Evolutionary conservation across 148 eudicot genomes (phyloP), one percentile per base, ranked within the genome.

Genomic region (Polygonum aviculare): DNA sequence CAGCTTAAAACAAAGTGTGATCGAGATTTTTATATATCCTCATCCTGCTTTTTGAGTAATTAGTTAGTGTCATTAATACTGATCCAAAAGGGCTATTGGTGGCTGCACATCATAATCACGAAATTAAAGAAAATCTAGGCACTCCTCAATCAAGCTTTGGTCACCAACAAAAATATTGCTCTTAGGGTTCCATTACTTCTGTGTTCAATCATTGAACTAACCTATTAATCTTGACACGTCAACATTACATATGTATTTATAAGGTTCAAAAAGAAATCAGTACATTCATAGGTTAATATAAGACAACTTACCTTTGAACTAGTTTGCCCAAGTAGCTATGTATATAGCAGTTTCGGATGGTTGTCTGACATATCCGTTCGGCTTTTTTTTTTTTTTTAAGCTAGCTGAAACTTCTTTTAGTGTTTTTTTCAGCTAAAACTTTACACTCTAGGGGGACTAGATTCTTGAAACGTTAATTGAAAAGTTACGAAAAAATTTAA

Each of bases 91-190:
- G 12, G 14, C 22, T 12, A 22, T 22, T 59, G 19, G 22, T 19
- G 65, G 65, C 4, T 60, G 67, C 11, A 67, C 72, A 38, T 67
- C 72, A 67, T 63, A 33, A 63, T 63, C 69, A 63, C 7, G 33
- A 5, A 63, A 33, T 7, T 26, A 26, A 26, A 26, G 31, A 26
- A 31, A 26, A 31, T 31, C 7, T 33, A 60, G 11, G 12, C 38
- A 63, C 1, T 4, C 35, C 36, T 26, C 31, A 26, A 26, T 60
- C 12, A 22, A 18, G 60, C 60, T 54, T 54, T 54, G 8, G 26
- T 60, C 26, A 60, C 67, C 38, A 22, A 60, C 67, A 60, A 26
- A 60, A 60, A 22, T 60, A 7, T 60, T 22, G 67, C 8, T 22
- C 35, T 59, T 60, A 9, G 35, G 3, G 12, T 19, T 21, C 47